Percentiles rank a stretch among this genome's conserved stretches.
Conservation (phyloP, 176 grass and related monocot species). For the Leersia perrieri region DNA sequence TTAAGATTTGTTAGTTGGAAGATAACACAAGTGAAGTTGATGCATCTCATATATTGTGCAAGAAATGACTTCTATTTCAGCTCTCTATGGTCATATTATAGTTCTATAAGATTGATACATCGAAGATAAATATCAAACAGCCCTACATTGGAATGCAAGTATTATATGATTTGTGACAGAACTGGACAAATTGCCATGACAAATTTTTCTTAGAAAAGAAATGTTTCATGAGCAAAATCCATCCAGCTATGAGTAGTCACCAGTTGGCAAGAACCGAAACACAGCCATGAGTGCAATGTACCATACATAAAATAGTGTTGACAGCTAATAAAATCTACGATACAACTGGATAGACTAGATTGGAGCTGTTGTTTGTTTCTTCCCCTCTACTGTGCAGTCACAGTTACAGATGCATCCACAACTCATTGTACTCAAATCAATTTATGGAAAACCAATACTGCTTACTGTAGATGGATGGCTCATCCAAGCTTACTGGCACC, state of each 20-base stretch:
- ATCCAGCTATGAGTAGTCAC: slow-evolving; percentile 43
- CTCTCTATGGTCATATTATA: neutral
- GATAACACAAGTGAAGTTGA: neutral
- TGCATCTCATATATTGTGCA: slow-evolving; percentile 20
- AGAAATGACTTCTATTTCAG: neutral
- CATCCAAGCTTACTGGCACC: slow-evolving; percentile 12
- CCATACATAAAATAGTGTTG: slow-evolving; percentile 35
- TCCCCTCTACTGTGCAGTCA: slow-evolving; percentile 24
- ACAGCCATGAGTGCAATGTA: slow-evolving; percentile 30
- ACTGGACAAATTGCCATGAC: slow-evolving; percentile 22
- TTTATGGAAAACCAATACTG: slow-evolving; percentile 22
- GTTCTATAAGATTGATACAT: neutral
- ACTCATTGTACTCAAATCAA: slow-evolving; percentile 19
- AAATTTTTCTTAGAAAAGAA: slow-evolving; percentile 23
- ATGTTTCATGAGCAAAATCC: slow-evolving; percentile 24
- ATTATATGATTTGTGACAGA: neutral
- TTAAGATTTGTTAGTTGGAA: slow-evolving; percentile 27
- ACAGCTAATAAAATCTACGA: slow-evolving; percentile 48
- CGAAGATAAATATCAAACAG: neutral
- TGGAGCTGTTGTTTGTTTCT: slow-evolving; percentile 38
- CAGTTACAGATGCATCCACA: slow-evolving; percentile 19
- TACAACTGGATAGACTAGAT: slow-evolving; percentile 47
- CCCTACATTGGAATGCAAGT: neutral
- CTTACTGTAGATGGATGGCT: neutral
- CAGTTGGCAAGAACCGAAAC: slow-evolving; percentile 46